A percentile compares a stretch with the other conserved stretches of the same genome.
These are phyloP conservation scores for Dendryphion nanum DNA, from an alignment of 2,329 filamentous ascomycete species.

Conservation along the genomic window DNA sequence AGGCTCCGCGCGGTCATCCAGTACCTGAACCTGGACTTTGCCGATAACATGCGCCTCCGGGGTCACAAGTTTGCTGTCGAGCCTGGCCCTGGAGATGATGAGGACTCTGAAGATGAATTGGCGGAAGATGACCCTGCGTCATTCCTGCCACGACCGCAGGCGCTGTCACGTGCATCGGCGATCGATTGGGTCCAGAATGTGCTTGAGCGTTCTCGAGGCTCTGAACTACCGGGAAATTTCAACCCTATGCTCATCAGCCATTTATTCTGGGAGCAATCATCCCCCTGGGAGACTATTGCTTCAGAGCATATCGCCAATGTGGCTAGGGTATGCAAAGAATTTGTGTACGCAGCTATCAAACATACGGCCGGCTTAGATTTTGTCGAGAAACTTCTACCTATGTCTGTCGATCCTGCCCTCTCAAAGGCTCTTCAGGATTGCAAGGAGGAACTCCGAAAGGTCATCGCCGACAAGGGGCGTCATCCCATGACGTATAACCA, in stretches of 20 bases:
- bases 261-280: background rate
- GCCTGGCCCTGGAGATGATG: background rate
- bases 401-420: background rate
- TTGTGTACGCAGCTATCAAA: background rate
- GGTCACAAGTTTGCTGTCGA: background rate
- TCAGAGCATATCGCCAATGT: background rate
- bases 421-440: background rate
- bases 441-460: constrained; percentile 31
- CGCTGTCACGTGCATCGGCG: background rate
- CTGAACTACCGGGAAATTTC: background rate
- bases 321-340: background rate
- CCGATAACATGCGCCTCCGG: background rate
- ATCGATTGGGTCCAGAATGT: background rate
- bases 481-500: constrained; percentile 55
- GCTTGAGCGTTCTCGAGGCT: background rate
- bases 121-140: background rate
- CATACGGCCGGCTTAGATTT: constrained; percentile 19
- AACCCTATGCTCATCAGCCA: background rate
- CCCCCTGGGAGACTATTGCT: background rate
- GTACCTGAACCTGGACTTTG: background rate
- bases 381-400: background rate
- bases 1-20: background rate
- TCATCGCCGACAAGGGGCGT: constrained; percentile 45
- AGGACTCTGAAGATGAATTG: background rate
- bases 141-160: background rate